Base-by-base conservation (phyloP, 345 rosid genomes). In the Brassica cretica region DNA sequence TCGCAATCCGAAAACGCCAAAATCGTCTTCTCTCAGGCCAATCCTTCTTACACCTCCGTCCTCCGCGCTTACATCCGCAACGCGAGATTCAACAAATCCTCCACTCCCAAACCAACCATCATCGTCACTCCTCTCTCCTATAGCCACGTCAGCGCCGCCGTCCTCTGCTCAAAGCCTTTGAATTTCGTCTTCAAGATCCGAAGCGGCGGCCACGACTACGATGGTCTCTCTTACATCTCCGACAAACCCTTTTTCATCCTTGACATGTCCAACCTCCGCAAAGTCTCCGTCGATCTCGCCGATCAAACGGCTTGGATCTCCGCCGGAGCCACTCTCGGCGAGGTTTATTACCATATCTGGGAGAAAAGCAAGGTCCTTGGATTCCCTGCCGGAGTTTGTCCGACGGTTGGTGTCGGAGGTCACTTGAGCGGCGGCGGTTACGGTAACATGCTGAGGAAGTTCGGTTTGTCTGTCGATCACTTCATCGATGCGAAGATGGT, bases 341-440 rank as follows among this genome's bases (percentile, higher is more conserved):
- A 89, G 37, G 78, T 89, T 14, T 89, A 85, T 1, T 82, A 86
- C 56, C 21, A 33, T 0, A 89, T 88, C 6, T 86, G 80, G 84
- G 72, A 84, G 71, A 82, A 76, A 18, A 86, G 89, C 15, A 82
- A 76, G 65, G 63, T 72, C n/a, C 85, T 56, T 39, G 91, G 90
- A 0, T 88, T 82, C 18, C 91, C 94, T 0, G 94, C 86, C 1
- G 91, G 91, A 1, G 61, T 88, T 72, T 88, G 94, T 35, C 91
- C 90, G 0, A 89, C 90, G 5, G 93, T 89, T 1, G 93, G 89
- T 6, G 91, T 85, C 5, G 93, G 93, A 2, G 93, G 93, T 1
- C 93, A 88, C 60, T 1, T 89, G 0, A 86, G 93, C 32, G 91
- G 91, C 0, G 93, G 84, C 0, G 93, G 93, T 0, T 89, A 89